phyloP scores from a whole-genome alignment of 768 basidiomycete species.

The Terana coerulea region DNA sequence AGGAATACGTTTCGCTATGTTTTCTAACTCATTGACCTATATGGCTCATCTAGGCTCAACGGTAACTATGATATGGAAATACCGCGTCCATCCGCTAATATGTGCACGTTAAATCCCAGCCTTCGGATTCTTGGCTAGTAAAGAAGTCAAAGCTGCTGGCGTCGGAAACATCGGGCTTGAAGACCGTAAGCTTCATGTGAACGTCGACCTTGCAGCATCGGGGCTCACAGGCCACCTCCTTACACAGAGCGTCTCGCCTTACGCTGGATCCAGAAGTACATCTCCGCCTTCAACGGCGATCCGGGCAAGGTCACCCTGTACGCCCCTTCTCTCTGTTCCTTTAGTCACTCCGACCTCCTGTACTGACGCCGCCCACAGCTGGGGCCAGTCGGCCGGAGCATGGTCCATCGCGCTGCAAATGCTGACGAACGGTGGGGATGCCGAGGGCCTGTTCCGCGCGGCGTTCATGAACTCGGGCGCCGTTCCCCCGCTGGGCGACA shows the following conservation, averaged over 20 bases:
- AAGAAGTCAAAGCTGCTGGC: constrained; percentile 36
- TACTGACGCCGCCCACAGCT: constrained; percentile 9
- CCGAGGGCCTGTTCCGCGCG: constrained; percentile 24
- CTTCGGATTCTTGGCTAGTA: constrained; percentile 38
- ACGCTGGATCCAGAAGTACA: constrained; percentile 13
- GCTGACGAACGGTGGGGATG: constrained; percentile 18
- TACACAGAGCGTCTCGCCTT: constrained; percentile 11
- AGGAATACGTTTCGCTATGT: not conserved
- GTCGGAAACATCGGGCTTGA: constrained; percentile 46
- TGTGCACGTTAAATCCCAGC: constrained; percentile 18
- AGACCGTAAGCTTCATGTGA: constrained; percentile 42
- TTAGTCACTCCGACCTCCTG: no score
- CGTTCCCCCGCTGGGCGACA: constrained; percentile 11
- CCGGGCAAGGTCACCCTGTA: constrained; percentile 13
- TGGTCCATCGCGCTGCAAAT: constrained; percentile 29
- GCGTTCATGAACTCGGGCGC: constrained; percentile 36
- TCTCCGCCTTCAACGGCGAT: constrained; percentile 10
- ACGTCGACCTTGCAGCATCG: not conserved
- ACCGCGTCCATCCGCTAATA: not conserved
- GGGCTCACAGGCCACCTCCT: not conserved
- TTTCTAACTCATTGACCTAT: not conserved
- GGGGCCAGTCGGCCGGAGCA: constrained; percentile 38
- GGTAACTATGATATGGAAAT: not conserved
- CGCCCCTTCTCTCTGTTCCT: not conserved
- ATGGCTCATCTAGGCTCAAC: not conserved